Percentiles rank a stretch among this genome's conserved stretches.
phyloP scores from a whole-genome alignment of 495 filamentous ascomycete species.

The Recurvomyces mirabilis region DNA sequence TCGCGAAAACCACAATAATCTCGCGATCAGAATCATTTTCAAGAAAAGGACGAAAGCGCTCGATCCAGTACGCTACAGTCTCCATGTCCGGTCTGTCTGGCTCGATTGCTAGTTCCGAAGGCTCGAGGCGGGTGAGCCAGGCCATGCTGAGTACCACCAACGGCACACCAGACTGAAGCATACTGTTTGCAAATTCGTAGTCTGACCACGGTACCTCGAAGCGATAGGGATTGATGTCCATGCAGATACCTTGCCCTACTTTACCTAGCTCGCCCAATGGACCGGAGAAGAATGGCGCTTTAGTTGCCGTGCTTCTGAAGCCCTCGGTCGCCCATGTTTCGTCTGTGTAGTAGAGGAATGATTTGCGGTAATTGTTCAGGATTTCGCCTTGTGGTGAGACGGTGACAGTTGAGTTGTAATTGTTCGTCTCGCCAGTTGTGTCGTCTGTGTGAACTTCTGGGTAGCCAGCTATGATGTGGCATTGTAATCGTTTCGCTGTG shows the following conservation, averaged over 20 bases:
- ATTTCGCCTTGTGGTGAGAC: slow-evolving; percentile 62
- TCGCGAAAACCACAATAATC: slow-evolving; percentile 70
- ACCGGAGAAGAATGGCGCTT: slow-evolving; percentile 6
- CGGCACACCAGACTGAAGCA: slow-evolving; percentile 52
- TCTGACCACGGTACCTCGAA: slow-evolving; percentile 65
- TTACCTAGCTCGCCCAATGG: slow-evolving; percentile 29
- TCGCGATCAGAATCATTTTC: slow-evolving; percentile 38
- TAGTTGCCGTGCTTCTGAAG: slow-evolving; percentile 20
- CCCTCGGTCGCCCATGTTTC: slow-evolving; percentile 84
- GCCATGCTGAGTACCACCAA: slow-evolving; percentile 80
- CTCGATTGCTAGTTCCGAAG: slow-evolving; percentile 35
- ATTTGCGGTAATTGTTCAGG: slow-evolving; percentile 77
- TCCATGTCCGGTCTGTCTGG: slow-evolving; percentile 57
- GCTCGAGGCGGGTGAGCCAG: slow-evolving; percentile 56
- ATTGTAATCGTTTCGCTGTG: slow-evolving; percentile 58
- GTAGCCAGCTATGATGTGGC: slow-evolving; percentile 81
- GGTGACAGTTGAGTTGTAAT: slow-evolving; percentile 77
- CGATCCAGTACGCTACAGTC: slow-evolving; percentile 84
- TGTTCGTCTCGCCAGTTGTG: slow-evolving; percentile 23
- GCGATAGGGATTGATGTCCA: slow-evolving; percentile 71
- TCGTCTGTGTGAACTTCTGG: slow-evolving; percentile 45
- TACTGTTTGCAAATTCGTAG: slow-evolving; percentile 78
- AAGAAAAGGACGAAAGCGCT: slow-evolving; percentile 64
- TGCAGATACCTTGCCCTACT: slow-evolving; percentile 80
- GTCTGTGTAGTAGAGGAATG: slow-evolving; percentile 82